Evolutionary conservation across 345 rosid species (phyloP), one percentile per base, ranked within the genome.

Genomic region (Erucastrum elatum): DNA sequence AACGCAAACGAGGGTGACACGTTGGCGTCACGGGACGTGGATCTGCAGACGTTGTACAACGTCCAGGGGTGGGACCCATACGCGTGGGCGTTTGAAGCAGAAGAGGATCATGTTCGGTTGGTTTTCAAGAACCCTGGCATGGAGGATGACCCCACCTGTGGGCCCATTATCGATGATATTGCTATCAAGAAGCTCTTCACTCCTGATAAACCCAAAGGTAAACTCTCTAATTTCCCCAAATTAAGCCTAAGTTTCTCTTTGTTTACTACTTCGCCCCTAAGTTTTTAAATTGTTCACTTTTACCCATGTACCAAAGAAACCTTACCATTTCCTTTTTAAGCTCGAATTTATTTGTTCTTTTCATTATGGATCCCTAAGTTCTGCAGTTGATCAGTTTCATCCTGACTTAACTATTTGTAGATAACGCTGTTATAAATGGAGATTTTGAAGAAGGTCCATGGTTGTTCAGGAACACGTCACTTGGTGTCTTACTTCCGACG

Each of bases 1-100:
- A 70, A 75, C 16, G 72, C 72, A 64, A 71, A 69, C 62, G 68
- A 35, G 41, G 79, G 34, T 9, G 76, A 64, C 3, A 70, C 46
- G 56, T 2, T 53, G 1, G 92, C 91, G 15, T 91, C 98, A 0
- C 93, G 91, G 55, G 89, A 83, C 59, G 89, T 95, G 46, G 99
- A 95, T 82, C 77, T 95, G 67, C 99, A 95, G 80, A 95, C 99
- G 4, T 80, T 95, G 62, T 93, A 95, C 62, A 93, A 81, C 88
- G 94, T 95, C 68, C 98, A 90, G 60, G 99, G 96, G 30, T 95
- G 99, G 99, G 99, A 95, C 87, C 98, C 99, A 0, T 95, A 95
- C 77, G 91, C 97, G 2, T 85, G 87, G 92, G 92, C 97, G 68
- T 95, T 95, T 61, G 89, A 88, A 87, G 98, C 98, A 0, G 82